phyloP scores from a whole-genome alignment of 1,284 basidiomycete genomes.

The Apiotrichum porosum region DNA sequence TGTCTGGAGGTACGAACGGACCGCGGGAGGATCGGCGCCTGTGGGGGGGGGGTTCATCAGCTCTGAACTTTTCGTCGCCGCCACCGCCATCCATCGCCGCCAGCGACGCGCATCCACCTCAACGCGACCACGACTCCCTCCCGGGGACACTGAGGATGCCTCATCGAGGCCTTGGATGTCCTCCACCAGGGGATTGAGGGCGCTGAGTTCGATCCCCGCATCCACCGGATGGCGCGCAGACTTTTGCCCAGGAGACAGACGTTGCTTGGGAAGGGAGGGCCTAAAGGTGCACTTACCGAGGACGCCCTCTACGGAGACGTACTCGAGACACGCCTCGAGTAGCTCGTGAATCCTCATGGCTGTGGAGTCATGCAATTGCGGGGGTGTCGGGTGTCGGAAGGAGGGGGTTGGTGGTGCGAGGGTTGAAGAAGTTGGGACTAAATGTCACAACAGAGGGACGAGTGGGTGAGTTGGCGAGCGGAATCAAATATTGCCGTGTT shows the following conservation, averaged over 20 bases:
- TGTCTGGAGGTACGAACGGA: conserved; percentile 23
- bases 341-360: conserved; percentile 46
- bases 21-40: conserved; percentile 31
- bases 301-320: conserved; percentile 38
- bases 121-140: not conserved
- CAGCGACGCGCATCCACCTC: not conserved
- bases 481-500: no score
- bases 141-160: no score
- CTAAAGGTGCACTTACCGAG: conserved; percentile 39
- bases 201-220: conserved; percentile 15
- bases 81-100: not conserved
- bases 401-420: no score
- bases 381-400: no score
- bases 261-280: no score
- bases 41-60: not conserved
- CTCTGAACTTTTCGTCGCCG: no score
- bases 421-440: no score
- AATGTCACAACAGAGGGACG: no score
- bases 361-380: no score
- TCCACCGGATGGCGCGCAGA: no score
- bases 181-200: conserved; percentile 12
- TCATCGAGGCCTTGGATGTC: conserved; percentile 2
- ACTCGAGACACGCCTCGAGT: conserved; percentile 40
- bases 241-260: conserved; percentile 11
- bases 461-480: no score